phyloP scores from a whole-genome alignment of 306 rosid genomes.

The Pachyrhizus erosus region DNA sequence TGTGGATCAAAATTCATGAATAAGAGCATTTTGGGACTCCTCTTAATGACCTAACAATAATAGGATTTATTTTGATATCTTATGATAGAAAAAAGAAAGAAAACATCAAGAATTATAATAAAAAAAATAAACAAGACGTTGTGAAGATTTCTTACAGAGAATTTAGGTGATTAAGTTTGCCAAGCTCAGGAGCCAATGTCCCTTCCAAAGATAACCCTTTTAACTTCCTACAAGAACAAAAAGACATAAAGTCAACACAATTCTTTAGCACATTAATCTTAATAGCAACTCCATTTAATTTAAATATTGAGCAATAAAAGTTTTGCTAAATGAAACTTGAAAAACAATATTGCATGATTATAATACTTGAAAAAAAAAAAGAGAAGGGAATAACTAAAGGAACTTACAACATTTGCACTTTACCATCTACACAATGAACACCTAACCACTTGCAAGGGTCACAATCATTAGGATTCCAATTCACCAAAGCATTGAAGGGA shows the following conservation, averaged over 20 bases:
- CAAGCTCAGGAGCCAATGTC: constrained; percentile 84
- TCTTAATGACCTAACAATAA: not conserved
- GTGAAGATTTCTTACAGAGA: constrained; percentile 66
- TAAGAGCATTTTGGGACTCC: no score
- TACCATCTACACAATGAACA: constrained; percentile 63
- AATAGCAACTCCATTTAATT: not conserved
- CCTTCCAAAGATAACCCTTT: constrained; percentile 74
- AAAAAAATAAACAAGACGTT: not conserved
- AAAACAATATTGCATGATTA: not conserved
- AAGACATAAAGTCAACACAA: constrained; percentile 22
- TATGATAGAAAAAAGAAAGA: not conserved
- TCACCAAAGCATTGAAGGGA: constrained; percentile 65
- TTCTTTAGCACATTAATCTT: not conserved
- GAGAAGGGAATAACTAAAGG: constrained; percentile 30
- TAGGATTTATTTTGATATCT: not conserved
- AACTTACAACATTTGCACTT: constrained; percentile 81
- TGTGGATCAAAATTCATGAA: not conserved
- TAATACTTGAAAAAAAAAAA: constrained; percentile 5
- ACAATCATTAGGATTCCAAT: constrained; percentile 72
- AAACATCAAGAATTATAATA: not conserved
- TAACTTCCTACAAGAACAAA: constrained; percentile 64
- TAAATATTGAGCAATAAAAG: not conserved
- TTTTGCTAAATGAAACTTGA: not conserved
- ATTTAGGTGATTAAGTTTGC: constrained; percentile 67
- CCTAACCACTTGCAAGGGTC: constrained; percentile 85